Percentiles rank a stretch among this genome's conserved stretches.
These are phyloP conservation scores for Oxalis stricta DNA, from an alignment of 441 rosid genomes.

Conservation along the genomic window DNA sequence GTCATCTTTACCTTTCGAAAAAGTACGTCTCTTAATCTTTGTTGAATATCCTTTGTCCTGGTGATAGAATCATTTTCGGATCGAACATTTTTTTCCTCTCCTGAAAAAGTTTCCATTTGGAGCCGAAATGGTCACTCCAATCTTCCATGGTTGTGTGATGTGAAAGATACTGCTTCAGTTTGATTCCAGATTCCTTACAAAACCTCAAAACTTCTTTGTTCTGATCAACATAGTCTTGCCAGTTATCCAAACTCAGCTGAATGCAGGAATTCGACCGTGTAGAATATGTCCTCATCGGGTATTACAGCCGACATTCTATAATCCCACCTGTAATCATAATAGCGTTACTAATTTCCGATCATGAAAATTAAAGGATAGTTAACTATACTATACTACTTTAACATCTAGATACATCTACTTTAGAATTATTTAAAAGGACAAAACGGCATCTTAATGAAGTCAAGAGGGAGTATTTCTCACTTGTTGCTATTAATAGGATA, in stretches of 20 bases:
- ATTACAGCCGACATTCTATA: slow-evolving; percentile 48
- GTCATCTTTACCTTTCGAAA: too few species aligned
- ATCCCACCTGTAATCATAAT: slow-evolving; percentile 53
- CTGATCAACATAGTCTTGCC: slow-evolving; percentile 43
- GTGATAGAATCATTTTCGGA: slow-evolving; percentile 64
- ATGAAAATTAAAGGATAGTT: too few species aligned
- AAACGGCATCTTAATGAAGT: background rate
- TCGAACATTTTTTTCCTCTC: slow-evolving; percentile 52
- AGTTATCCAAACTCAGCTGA: slow-evolving; percentile 45
- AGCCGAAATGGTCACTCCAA: slow-evolving; percentile 68
- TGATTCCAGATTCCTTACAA: slow-evolving; percentile 42
- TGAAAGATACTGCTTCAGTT: slow-evolving; percentile 53
- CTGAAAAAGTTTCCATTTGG: slow-evolving; percentile 54
- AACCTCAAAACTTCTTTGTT: slow-evolving; percentile 43
- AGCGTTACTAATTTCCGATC: too few species aligned
- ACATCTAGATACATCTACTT: too few species aligned
- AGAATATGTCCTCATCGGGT: slow-evolving; percentile 73
- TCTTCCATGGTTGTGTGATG: slow-evolving; percentile 31
- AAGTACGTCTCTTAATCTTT: too few species aligned
- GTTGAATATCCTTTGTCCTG: slow-evolving; percentile 75
- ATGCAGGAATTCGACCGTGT: slow-evolving; percentile 66
- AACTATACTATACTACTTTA: too few species aligned
- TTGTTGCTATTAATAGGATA: slow-evolving; percentile 75
- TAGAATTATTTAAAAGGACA: too few species aligned
- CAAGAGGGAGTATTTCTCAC: slow-evolving; percentile 18